Conservation (phyloP, 495 filamentous ascomycete species). For the Hypoxylon intermedium region DNA sequence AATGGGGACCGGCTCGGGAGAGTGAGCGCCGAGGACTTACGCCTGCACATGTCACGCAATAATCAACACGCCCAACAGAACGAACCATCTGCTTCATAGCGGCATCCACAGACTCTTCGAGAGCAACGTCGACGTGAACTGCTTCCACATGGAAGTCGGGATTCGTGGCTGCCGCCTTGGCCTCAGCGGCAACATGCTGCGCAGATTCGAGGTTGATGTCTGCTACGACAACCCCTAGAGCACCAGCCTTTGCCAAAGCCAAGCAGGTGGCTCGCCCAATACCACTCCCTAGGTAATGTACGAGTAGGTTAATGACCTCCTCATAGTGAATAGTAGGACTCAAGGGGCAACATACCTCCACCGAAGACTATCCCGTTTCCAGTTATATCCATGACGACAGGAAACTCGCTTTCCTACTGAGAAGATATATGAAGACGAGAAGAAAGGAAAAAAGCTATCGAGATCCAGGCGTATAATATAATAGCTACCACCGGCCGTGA, state of each 20-base stretch:
- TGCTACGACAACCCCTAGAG: slow-evolving; percentile 45
- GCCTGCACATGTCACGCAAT: slow-evolving; percentile 49
- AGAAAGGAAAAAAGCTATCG: no score
- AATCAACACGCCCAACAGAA: slow-evolving; percentile 48
- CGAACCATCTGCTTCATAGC: slow-evolving; percentile 39
- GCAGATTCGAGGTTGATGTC: slow-evolving; percentile 46
- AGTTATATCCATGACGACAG: slow-evolving; percentile 21
- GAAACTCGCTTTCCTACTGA: no score
- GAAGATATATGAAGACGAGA: no score
- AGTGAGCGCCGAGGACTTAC: slow-evolving; percentile 20
- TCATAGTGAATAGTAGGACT: not conserved
- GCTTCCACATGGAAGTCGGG: slow-evolving; percentile 39
- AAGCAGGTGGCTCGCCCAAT: slow-evolving; percentile 45
- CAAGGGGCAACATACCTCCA: slow-evolving; percentile 13
- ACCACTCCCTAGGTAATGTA: slow-evolving; percentile 30
- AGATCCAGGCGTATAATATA: no score
- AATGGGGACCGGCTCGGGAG: not conserved
- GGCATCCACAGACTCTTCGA: slow-evolving; percentile 39
- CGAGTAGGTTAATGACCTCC: not conserved
- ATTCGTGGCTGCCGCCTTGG: slow-evolving; percentile 35
- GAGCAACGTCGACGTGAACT: slow-evolving; percentile 43
- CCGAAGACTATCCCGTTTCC: slow-evolving; percentile 24
- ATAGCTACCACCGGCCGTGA: no score
- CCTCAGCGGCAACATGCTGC: slow-evolving; percentile 32
- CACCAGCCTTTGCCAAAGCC: slow-evolving; percentile 47